Evolutionary conservation across 352 stramenopile genomes (phyloP).

Genomic region (Pythium brassicae): DNA sequence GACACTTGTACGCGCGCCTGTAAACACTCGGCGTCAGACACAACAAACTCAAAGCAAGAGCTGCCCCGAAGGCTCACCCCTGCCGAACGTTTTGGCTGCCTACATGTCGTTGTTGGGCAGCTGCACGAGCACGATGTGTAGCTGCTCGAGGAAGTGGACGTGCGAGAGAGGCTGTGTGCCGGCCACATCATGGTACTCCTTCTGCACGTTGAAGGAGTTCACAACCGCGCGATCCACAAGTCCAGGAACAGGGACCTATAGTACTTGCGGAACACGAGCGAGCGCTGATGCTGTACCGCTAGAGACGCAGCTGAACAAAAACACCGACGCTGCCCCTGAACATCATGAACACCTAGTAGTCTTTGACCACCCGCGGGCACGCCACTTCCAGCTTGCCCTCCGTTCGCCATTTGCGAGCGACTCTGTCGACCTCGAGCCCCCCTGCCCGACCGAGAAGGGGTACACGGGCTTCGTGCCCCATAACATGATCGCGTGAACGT

Average conservation of each 20-base stretch:
- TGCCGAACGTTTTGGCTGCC: background rate
- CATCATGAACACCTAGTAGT: constrained; percentile 8
- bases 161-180: background rate
- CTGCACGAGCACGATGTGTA: background rate
- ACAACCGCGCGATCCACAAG: constrained; percentile 13
- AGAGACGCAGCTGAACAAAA: background rate
- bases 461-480: background rate
- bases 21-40: too few species aligned
- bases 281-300: constrained; percentile 1
- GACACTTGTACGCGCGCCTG: background rate
- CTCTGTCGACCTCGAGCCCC: background rate
- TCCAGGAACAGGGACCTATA: constrained; percentile 16
- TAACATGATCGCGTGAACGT: background rate
- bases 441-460: background rate
- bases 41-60: too few species aligned
- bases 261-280: constrained; percentile 11
- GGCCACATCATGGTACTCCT: background rate
- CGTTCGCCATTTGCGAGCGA: background rate
- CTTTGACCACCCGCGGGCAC: constrained; percentile 8
- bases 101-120: background rate
- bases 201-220: constrained; percentile 9
- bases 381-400: background rate
- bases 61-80: background rate
- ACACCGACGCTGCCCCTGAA: constrained; percentile 13
- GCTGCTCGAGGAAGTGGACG: background rate